Base-by-base conservation (phyloP, 176 grass and related monocot genomes). In the Alloteropsis semialata region DNA sequence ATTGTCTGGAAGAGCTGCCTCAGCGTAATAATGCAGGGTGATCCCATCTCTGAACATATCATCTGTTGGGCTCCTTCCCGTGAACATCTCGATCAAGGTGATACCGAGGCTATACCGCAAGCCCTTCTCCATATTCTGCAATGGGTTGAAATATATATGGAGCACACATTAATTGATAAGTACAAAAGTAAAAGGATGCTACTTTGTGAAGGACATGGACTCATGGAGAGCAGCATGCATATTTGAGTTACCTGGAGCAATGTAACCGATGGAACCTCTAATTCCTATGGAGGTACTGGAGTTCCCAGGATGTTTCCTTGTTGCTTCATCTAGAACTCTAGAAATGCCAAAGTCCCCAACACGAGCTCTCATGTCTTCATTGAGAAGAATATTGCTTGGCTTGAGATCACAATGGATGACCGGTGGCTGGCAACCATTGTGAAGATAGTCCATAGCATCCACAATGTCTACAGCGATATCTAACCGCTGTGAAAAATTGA, bases 331-430 rank as follows among this genome's bases (percentile, higher is more conserved):
- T 33, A 90, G 53, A 34, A 90, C 60, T 73, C 57, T 81, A 43
- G 87, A 61, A 5, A 90, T 67, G 8, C 91, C 87, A 43, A 90
- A 93, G 58, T 93, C 91, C 4, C 76, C 84, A 17, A 93, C 54
- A 25, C 80, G 46, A 77, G 91, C 81, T 13, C 53, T 84, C 80
- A 87, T 84, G 36, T 84, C 75, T 8, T 82, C 38, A 21, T 71
- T 62, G 17, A 93, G 91, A 81, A 93, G 87, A 84, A 93, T 80
- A 6, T 93, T 93, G 32, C 91, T 89, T 33, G 84, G 87, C 44
- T 93, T 93, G 29, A 93, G 70, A 74, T 93, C 87, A 21, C 91
- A 93, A 70, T 93, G 91, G 3, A 90, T 61, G 2, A 93, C 60
- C 14, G 65, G 55, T 61, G 84, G 79, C 14, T 28, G 10, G 44